Conservation (phyloP, 2,329 filamentous ascomycete genomes). For the Ophiocordyceps camponoti-rufipedis region DNA sequence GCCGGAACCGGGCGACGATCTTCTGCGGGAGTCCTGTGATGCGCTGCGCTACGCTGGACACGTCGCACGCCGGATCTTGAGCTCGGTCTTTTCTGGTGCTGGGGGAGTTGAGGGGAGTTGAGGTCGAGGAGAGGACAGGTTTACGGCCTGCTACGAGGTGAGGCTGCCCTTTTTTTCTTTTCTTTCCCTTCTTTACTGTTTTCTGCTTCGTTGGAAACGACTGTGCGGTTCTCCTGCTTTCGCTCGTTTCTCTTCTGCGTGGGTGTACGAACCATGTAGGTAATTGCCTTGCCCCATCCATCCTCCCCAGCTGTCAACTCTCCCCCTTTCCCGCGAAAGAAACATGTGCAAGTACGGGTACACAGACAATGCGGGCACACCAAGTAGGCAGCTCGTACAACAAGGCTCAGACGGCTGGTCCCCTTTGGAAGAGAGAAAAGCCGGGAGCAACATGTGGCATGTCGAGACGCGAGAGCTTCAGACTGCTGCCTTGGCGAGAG, state of each 20-base stretch:
- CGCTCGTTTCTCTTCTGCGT: too few species aligned
- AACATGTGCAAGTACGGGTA: background rate
- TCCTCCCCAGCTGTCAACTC: background rate
- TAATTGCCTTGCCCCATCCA: background rate
- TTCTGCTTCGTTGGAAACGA: background rate
- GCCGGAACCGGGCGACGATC: too few species aligned
- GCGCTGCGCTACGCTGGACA: background rate
- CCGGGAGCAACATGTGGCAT: background rate
- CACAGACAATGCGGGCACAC: background rate
- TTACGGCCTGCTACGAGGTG: background rate
- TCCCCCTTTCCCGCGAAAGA: background rate
- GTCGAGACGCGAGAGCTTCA: background rate
- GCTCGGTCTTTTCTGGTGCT: background rate
- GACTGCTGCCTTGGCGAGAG: background rate
- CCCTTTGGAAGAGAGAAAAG: too few species aligned
- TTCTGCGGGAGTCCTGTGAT: background rate
- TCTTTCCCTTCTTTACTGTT: background rate
- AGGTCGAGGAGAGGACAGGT: background rate
- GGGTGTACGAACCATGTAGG: background rate
- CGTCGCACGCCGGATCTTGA: background rate
- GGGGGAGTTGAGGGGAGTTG: too few species aligned
- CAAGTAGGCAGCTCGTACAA: background rate
- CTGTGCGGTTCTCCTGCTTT: too few species aligned
- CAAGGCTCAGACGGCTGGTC: too few species aligned
- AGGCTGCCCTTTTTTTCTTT: background rate